Evolutionary conservation across 345 rosid genomes (phyloP), one percentile per base, ranked within the genome.

Genomic region (Citrus trifoliata): DNA sequence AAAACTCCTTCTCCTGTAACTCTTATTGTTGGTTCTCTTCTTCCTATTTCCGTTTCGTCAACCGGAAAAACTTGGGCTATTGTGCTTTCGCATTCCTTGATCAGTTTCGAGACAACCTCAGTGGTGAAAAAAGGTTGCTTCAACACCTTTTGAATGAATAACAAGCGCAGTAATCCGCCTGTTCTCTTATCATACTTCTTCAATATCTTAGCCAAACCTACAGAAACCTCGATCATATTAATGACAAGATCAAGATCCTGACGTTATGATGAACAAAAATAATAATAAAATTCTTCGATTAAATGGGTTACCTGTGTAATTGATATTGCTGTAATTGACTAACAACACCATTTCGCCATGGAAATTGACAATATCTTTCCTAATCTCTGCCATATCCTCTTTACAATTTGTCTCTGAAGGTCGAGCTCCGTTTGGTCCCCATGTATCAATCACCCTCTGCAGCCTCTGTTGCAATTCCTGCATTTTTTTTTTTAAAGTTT

Each of bases 261-360:
- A 53, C 6, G 22, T 18, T 18, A 18, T 19, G 6, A 40, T 40
- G 1, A 38, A 40, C 10, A 9, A 9, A 0, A 9, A 40, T 2
- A 10, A 40, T 2, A 2, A 10, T 40, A 10, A 40, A 40, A 40
- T 10, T 18, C 58, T 53, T 46, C 51, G 13, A 46, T 46, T 13
- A 46, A 46, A 46, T 46, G 51, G 51, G 51, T n/a, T 58, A 91
- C 93, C 95, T 83, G 95, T 95, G 88, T 92, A 95, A 77, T 93
- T 95, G 80, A 95, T 81, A 73, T 88, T 92, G 88, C 98, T 95
- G 82, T 95, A 95, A 81, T 93, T 90, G 62, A 86, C 90, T 5
- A 95, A 78, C 51, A 95, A 91, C 71, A 95, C 97, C 98, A 95
- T 95, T 81, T 95, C 98, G 5, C 98, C 98, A 16, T 93, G 98